phyloP scores from a whole-genome alignment of 2,329 filamentous ascomycete species.

The Cryoendolithus antarcticus region DNA sequence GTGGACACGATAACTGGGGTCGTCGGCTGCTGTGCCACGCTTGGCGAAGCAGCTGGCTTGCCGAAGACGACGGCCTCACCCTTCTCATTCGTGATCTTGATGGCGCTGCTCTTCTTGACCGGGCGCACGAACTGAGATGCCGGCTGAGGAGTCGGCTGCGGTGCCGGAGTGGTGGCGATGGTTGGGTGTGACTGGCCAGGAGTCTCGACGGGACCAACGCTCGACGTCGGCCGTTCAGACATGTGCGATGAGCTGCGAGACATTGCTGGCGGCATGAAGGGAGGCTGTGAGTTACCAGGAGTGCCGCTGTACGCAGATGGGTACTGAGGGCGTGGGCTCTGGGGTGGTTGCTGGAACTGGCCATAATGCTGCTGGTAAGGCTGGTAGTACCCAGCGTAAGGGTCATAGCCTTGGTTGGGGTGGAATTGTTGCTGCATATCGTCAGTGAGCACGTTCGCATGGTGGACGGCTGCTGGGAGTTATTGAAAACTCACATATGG shows the following conservation, averaged over 20 bases:
- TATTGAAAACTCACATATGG: too few relatives aligned
- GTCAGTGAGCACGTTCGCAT: too few relatives aligned
- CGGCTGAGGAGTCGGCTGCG: slow-evolving; percentile 44
- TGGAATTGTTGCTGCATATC: too few relatives aligned
- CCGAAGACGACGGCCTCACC: slow-evolving; percentile 63
- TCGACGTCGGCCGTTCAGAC: slow-evolving; percentile 50
- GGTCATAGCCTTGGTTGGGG: slow-evolving; percentile 28
- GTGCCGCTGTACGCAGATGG: slow-evolving; percentile 38
- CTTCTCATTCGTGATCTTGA: slow-evolving; percentile 72
- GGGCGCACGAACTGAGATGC: slow-evolving; percentile 53
- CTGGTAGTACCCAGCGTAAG: slow-evolving; percentile 30
- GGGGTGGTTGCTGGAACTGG: slow-evolving; percentile 32
- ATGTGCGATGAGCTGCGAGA: slow-evolving; percentile 73
- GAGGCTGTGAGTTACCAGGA: slow-evolving; percentile 32
- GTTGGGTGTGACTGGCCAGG: slow-evolving; percentile 20
- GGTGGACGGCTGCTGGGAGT: too few relatives aligned
- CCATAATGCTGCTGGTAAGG: slow-evolving; percentile 21
- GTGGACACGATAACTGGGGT: slow-evolving; percentile 59
- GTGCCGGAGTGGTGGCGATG: slow-evolving; percentile 44
- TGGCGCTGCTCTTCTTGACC: slow-evolving; percentile 56
- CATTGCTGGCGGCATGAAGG: slow-evolving; percentile 56
- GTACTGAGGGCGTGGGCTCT: slow-evolving; percentile 32
- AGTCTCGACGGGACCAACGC: slow-evolving; percentile 44
- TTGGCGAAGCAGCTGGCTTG: slow-evolving; percentile 42
- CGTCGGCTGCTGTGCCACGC: slow-evolving; percentile 40